Base-by-base conservation (phyloP, 352 stramenopile genomes). In the Phytophthora melonis region DNA sequence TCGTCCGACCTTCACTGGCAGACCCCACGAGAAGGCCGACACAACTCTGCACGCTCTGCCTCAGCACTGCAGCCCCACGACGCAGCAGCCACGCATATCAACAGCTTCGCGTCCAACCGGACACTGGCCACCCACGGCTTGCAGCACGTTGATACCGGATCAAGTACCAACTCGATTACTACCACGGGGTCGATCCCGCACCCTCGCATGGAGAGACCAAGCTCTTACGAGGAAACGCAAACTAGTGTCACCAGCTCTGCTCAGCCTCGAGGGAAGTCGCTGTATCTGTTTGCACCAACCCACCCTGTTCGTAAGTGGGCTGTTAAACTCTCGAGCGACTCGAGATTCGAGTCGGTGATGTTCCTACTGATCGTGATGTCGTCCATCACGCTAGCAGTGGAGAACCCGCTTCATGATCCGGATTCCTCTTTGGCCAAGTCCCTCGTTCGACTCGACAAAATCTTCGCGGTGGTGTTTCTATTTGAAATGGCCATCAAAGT, bases 401-500 rank as follows among this genome's bases (percentile, higher is more conserved):
- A 98, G 30, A 93, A 93, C 30, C 93, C 93, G 6, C 78, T 97
- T 0, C 52, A 27, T 27, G 69, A 97, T 19, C 84, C 88, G 1
- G 62, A 83, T n/a, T 86, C 77, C 4, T 34, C 21, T 0, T 47
- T 86, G 0, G 69, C 78, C 5, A 47, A 34, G 16, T 8, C 10
- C 16, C 19, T 54, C 2, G 14, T 54, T 8, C 8, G 5, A 16
- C n/a, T 54, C 47, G 47, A 54, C 47, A 54, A 54, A 54, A 4
- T 59, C 0, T 88, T 97, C 63, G 84, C 88, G 0, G 63, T 87
- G 7, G 56, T 97, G 14, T 98, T 98, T 58, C 67, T 78, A 3
- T 6, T 90, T 0, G 94, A 98, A 75, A 95, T 97, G 86, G 57
- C 84, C 9, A 67, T 94, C 32, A 98, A 98, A 75, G 83, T 97